phyloP scores from a whole-genome alignment of 208 protist species.

The Angomonas desouzai region DNA sequence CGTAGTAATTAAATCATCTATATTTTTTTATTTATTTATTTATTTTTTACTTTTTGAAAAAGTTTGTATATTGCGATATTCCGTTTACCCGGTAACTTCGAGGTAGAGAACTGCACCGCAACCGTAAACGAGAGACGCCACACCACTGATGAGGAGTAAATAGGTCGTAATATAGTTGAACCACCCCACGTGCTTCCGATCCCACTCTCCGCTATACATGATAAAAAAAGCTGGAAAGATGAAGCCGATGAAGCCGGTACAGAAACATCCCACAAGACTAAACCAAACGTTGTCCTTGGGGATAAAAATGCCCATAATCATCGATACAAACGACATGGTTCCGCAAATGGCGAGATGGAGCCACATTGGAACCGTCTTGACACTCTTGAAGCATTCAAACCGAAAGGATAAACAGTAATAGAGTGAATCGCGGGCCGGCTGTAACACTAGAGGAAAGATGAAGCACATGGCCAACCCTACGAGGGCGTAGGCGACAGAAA shows the following conservation, averaged over 20 bases:
- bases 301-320: conserved; percentile 31
- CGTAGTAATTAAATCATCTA: no score
- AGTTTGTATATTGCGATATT: no score
- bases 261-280: conserved; percentile 27
- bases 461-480: conserved; percentile 18
- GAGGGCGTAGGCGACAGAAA: conserved; percentile 24
- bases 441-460: conserved; percentile 14
- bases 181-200: conserved; percentile 22
- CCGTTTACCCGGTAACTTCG: conserved; percentile 13
- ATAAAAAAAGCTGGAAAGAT: conserved; percentile 17
- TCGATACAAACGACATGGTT: conserved; percentile 14
- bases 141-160: conserved; percentile 57
- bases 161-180: conserved; percentile 74
- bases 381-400: conserved; percentile 8
- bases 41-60: no score
- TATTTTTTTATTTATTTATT: no score
- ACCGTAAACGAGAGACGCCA: conserved; percentile 31
- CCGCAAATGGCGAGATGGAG: conserved; percentile 12
- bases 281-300: conserved; percentile 37
- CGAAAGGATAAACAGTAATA: conserved; percentile 19
- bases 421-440: conserved; percentile 18
- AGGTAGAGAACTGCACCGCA: conserved; percentile 21
- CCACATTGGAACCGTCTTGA: conserved; percentile 14
- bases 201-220: conserved; percentile 1
- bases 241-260: conserved; percentile 19